phyloP scores from a whole-genome alignment of 2,329 filamentous ascomycete species.

The Aureobasidium leucospermi region DNA sequence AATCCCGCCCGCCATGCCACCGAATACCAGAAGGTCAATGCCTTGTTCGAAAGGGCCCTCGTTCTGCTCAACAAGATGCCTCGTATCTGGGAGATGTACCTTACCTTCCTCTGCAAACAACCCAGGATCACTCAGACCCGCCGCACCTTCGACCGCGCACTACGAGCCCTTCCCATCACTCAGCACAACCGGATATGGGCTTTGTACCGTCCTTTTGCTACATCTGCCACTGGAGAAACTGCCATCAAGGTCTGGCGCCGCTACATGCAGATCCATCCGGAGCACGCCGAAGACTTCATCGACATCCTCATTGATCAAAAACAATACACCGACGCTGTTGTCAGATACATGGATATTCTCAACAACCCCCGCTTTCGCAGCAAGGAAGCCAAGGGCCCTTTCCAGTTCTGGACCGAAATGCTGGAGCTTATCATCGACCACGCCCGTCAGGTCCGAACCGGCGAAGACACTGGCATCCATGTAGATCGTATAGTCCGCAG shows the following conservation, averaged over 20 bases:
- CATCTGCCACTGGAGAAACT: constrained; percentile 81
- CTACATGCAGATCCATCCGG: constrained; percentile 95
- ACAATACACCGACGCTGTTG: constrained; percentile 84
- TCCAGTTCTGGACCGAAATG: constrained; percentile 97
- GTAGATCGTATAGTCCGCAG: constrained; percentile 90
- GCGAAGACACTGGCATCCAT: constrained; percentile 74
- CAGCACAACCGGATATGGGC: constrained; percentile 96
- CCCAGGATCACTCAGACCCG: constrained; percentile 84
- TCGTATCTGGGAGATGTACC: constrained; percentile 95
- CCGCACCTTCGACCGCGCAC: constrained; percentile 81
- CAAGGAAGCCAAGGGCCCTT: constrained; percentile 89
- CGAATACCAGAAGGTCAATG: constrained; percentile 90
- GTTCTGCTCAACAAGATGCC: constrained; percentile 99
- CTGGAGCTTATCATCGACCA: constrained; percentile 88
- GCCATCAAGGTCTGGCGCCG: constrained; percentile 89
- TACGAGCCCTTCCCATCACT: constrained; percentile 84
- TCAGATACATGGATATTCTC: constrained; percentile 83
- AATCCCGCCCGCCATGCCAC: constrained; percentile 72
- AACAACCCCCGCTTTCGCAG: constrained; percentile 87
- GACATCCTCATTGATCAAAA: constrained; percentile 75
- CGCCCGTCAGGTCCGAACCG: constrained; percentile 70
- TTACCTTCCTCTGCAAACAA: constrained; percentile 81
- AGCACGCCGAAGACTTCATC: constrained; percentile 92
- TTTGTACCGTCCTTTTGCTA: constrained; percentile 83
- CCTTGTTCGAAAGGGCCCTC: constrained; percentile 84